These are phyloP conservation scores for Monosporascus ibericus DNA, from an alignment of 2,329 filamentous ascomycete genomes.

Conservation along the genomic window DNA sequence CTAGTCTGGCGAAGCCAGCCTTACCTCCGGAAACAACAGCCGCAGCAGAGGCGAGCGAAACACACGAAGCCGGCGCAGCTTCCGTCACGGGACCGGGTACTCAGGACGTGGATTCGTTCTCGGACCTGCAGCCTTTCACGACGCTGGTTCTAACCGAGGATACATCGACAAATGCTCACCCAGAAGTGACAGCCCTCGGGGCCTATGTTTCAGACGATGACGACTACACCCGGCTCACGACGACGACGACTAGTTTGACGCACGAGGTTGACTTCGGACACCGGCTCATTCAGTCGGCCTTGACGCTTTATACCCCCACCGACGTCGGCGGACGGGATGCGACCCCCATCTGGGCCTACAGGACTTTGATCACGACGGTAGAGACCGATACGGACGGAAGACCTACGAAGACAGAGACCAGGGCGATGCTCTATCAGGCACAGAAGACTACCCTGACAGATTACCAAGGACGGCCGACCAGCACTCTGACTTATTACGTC, in stretches of 20 bases:
- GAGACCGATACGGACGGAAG: conserved; percentile 10
- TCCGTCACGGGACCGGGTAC: not conserved
- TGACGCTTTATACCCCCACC: conserved; percentile 4
- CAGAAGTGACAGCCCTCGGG: not conserved
- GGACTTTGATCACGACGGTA: not conserved
- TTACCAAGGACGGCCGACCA: conserved; percentile 14
- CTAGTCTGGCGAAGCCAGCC: too few species aligned
- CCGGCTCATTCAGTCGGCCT: not conserved
- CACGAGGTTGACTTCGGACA: not conserved
- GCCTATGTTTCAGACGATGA: not conserved
- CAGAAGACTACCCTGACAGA: conserved; percentile 12
- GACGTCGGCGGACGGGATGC: conserved; percentile 6
- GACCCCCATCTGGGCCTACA: conserved; percentile 6
- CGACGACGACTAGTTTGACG: too few species aligned
- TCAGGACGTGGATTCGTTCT: not conserved
- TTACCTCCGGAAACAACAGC: not conserved
- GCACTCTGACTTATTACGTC: conserved; percentile 15
- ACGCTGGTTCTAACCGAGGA: not conserved
- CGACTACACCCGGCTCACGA: too few species aligned
- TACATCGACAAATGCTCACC: not conserved
- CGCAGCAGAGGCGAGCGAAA: not conserved
- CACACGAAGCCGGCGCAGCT: not conserved
- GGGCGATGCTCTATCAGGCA: conserved; percentile 3
- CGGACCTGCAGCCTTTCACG: not conserved
- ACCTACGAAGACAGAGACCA: conserved; percentile 7